These are phyloP conservation scores for Calocybe gambosa DNA, from an alignment of 1,284 basidiomycete species.

Conservation along the genomic window DNA sequence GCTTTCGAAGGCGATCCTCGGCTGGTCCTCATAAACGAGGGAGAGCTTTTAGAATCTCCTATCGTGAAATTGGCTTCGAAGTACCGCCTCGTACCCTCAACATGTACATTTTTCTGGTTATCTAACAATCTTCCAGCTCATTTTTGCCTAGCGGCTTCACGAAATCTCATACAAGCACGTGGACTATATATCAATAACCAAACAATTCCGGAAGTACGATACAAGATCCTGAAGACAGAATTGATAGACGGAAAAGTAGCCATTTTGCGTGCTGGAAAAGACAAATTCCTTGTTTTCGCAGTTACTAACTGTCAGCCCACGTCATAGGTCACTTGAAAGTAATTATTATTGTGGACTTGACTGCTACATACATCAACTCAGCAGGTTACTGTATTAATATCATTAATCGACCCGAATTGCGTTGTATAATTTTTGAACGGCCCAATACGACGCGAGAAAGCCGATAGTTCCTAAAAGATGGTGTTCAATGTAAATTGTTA, in stretches of 20 bases:
- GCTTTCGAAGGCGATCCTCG: constrained; percentile 60
- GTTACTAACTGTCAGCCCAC: background rate
- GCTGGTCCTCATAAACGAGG: constrained; percentile 37
- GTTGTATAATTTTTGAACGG: constrained; percentile 74
- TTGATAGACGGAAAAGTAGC: constrained; percentile 62
- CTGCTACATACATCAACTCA: background rate
- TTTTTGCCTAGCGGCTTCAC: constrained; percentile 42
- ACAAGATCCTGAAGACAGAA: constrained; percentile 39
- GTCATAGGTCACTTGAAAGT: background rate
- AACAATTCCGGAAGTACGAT: constrained; percentile 34
- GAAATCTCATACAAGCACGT: constrained; percentile 42
- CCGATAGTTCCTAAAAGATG: constrained; percentile 66
- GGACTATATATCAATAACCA: constrained; percentile 42
- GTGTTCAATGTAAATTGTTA: constrained; percentile 1
- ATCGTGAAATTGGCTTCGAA: constrained; percentile 52
- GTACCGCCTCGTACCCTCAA: constrained; percentile 47
- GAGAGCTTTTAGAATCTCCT: constrained; percentile 42
- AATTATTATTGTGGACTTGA: background rate
- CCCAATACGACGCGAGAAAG: constrained; percentile 85
- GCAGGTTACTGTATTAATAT: background rate
- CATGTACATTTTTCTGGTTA: constrained; percentile 34
- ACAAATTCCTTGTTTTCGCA: constrained; percentile 62
- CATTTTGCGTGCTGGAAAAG: constrained; percentile 72
- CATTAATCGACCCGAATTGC: constrained; percentile 70
- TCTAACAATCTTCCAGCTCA: background rate